Conservation (phyloP, 352 stramenopile genomes). For the Pythium biforme region DNA sequence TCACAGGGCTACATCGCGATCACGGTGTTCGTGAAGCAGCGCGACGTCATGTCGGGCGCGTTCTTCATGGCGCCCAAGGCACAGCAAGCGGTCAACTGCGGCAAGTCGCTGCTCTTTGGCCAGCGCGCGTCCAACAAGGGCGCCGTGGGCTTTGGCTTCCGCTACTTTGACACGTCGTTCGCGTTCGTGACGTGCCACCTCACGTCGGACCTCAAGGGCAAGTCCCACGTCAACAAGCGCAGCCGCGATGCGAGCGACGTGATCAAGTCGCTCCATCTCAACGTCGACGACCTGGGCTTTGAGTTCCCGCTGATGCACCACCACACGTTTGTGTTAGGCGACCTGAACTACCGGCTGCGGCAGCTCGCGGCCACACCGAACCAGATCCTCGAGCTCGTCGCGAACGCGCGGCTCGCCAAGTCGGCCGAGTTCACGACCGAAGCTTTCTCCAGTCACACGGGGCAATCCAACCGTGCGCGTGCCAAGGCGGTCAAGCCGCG, state of each 20-base stretch:
- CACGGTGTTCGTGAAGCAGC: slow-evolving; percentile 81
- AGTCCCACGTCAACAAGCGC: slow-evolving; percentile 70
- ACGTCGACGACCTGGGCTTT: slow-evolving; percentile 78
- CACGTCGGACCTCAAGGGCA: slow-evolving; percentile 82
- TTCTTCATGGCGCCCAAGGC: slow-evolving; percentile 82
- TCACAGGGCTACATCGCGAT: slow-evolving; percentile 80
- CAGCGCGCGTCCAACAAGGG: slow-evolving; percentile 87
- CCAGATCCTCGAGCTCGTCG: slow-evolving; percentile 65
- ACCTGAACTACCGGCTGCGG: slow-evolving; percentile 89
- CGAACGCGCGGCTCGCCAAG: slow-evolving; percentile 20
- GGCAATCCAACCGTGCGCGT: not conserved
- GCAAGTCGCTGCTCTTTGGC: slow-evolving; percentile 72
- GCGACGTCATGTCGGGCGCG: slow-evolving; percentile 64
- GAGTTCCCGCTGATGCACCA: slow-evolving; percentile 86
- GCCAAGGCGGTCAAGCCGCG: slow-evolving; percentile 13
- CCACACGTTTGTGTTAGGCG: slow-evolving; percentile 87
- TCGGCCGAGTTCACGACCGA: not conserved
- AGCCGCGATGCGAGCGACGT: slow-evolving; percentile 76
- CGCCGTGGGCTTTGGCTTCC: slow-evolving; percentile 85
- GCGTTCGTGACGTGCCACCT: slow-evolving; percentile 88
- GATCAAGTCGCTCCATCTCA: slow-evolving; percentile 76
- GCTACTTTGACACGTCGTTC: slow-evolving; percentile 86
- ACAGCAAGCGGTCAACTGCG: slow-evolving; percentile 70
- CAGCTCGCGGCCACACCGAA: slow-evolving; percentile 47
- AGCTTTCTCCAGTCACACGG: not conserved